A percentile compares a stretch with the other conserved stretches of the same genome.
Conservation (phyloP, 106 monocot species). For the Dendrobium huoshanense region DNA sequence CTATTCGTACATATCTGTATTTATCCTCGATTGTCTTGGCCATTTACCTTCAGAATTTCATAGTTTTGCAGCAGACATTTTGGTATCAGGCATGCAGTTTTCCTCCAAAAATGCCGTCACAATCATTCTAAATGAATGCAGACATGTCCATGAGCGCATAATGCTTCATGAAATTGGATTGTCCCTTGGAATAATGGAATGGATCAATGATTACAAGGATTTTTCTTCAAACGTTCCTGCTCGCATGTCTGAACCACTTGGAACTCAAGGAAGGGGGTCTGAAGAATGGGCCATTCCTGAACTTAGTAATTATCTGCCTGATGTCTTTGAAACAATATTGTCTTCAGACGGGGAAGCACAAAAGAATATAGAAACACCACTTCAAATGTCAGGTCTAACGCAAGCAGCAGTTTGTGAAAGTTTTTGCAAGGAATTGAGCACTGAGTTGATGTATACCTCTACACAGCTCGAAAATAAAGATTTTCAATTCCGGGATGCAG, state of each 20-base stretch:
- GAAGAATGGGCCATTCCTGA: neutral
- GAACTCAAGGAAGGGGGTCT: neutral
- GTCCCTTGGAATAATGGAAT: conserved; percentile 53
- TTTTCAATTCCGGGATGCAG: conserved; percentile 16
- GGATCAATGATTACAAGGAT: conserved; percentile 45
- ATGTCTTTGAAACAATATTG: neutral
- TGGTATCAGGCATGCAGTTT: conserved; percentile 32
- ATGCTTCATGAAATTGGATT: conserved; percentile 73
- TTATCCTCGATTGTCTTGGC: conserved; percentile 48
- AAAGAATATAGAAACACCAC: neutral
- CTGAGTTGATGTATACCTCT: neutral
- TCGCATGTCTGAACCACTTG: conserved; percentile 7
- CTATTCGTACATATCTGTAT: conserved; percentile 17
- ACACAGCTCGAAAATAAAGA: neutral
- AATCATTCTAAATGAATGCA: conserved; percentile 33
- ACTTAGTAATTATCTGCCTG: neutral
- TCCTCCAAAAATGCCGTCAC: conserved; percentile 33
- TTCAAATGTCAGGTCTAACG: neutral
- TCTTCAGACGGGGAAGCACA: neutral
- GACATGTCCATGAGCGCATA: conserved; percentile 21
- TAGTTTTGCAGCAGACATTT: conserved; percentile 42
- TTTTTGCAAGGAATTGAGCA: neutral
- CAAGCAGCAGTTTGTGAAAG: neutral
- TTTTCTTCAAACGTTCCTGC: conserved; percentile 15
- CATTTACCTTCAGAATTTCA: conserved; percentile 54